Evolutionary conservation across 140 eudicot genomes (phyloP), one percentile per base, ranked within the genome.

Genomic region (Anethum foeniculum): DNA sequence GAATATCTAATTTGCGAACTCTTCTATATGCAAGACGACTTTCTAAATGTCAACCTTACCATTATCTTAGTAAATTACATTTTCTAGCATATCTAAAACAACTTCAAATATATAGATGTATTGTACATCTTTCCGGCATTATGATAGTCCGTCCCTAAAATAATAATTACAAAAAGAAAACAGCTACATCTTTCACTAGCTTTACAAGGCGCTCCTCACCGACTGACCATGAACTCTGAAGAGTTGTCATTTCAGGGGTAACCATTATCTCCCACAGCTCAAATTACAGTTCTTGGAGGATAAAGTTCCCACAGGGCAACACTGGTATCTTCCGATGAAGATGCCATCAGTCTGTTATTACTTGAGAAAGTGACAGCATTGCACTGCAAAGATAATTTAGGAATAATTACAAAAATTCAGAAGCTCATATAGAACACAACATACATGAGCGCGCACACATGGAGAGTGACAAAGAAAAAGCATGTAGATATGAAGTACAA

Each of bases 281-380:
- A 47, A 60, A 27, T 47, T 23, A 25, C 51, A 8, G 82, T 14
- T 34, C 11, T 84, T 13, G 97, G 94, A 76, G 97, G 92, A 88
- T 94, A 92, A 79, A 94, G 86, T 64, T 90, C 97, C 98, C 97
- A 94, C 77, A 94, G 83, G 18, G 98, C 98, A 32, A 94, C 85
- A 2, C 92, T 90, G 6, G 93, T 75, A 82, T 94, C 98, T 87
- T 94, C 97, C 5, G 97, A 92, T 58, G 94, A 88, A 8, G 96
- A 90, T 18, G 96, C 98, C 94, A 94, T 87, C 81, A 86, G 77
- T 86, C 83, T 92, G 73, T 89, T 79, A 82, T 88, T 88, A n/a
- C 80, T 52, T 1, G 95, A 90, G 64, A 94, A 94, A 3, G 96
- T 81, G 75, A 92, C 88, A 65, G 96, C 93, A 84, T 89, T 94